Percentiles rank a stretch among this genome's conserved stretches.
These are phyloP conservation scores for Silene coronaria DNA, from an alignment of 179 eudicot species.

Conservation along the genomic window DNA sequence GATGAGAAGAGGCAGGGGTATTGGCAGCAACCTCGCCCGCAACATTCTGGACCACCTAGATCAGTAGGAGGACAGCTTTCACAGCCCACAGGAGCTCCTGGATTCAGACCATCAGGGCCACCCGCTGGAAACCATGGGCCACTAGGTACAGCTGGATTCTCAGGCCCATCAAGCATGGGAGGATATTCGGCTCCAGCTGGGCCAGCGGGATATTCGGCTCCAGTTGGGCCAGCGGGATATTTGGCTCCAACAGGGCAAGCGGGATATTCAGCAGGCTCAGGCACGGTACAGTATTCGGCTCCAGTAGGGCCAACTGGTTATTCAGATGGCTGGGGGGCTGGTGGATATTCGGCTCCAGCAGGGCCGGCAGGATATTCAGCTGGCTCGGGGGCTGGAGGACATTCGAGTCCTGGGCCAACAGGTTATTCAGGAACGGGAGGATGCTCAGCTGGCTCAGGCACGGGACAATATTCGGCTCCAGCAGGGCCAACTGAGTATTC, in stretches of 20 bases:
- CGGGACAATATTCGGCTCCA: neutral
- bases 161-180: neutral
- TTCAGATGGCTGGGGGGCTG: neutral
- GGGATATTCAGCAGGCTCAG: neutral
- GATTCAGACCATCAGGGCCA: slow-evolving; percentile 2
- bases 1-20: slow-evolving; percentile 32
- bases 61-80: slow-evolving; percentile 8
- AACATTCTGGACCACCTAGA: slow-evolving; percentile 12
- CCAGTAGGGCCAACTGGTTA: neutral
- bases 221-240: neutral
- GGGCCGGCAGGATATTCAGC: neutral
- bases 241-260: neutral
- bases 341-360: neutral
- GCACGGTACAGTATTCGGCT: neutral
- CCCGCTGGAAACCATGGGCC: slow-evolving; percentile 10
- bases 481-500: neutral
- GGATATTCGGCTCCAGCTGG: neutral
- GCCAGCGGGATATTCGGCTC: neutral
- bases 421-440: neutral
- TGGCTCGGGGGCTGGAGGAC: neutral
- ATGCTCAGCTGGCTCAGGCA: neutral
- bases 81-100: slow-evolving; percentile 20
- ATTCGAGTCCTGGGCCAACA: neutral
- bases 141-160: neutral
- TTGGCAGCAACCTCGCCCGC: slow-evolving; percentile 26